Base-by-base conservation (phyloP, 805 yeast genomes). In the Yarrowia divulgata region DNA sequence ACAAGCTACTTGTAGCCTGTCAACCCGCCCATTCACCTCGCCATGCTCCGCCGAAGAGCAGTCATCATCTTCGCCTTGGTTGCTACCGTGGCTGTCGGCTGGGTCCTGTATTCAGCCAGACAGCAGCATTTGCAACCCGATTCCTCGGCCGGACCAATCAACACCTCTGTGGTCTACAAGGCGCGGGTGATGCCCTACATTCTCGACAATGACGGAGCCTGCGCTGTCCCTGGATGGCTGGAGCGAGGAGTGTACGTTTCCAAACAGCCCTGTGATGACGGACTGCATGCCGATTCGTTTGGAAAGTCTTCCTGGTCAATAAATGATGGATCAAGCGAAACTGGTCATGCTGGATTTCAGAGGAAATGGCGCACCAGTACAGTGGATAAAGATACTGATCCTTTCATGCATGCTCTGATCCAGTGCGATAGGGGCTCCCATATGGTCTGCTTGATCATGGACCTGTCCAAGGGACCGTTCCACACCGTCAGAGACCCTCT, bases 361-460 rank as follows among this genome's bases (percentile, higher is more conserved):
- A 13, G 4, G 8, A 19, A n/a, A 45, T 57, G 63, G 63, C 23
- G 2, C 13, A 40, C 48, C 12, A 40, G 48, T 12, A 14, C 2
- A 16, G 23, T 29, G 5, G 10, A 16, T 8, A 29, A 57, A 1
- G 12, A 35, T 19, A 39, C 35, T 3, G 49, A 42, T 12, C 19
- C 39, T 3, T 57, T 57, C 12, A 2, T 29, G 9, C 63, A 57
- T 10, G 63, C 63, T n/a, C 37, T 57, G 7, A 9, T 9, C 1
- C 39, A 40, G 39, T 57, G 63, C n/a, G 39, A 57, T 3, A 40
- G 16, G 29, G 63, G 63, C 29, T 9, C 16, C 1, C 63, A 57
- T 16, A 57, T 57, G 63, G 46, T 23, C 16, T 57, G 63, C 42
- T 46, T 57, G 29, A 42, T 57, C 23, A 57, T 57, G 63, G 37